Conservation (phyloP, 441 rosid genomes). For the Adansonia madagascariensis region DNA sequence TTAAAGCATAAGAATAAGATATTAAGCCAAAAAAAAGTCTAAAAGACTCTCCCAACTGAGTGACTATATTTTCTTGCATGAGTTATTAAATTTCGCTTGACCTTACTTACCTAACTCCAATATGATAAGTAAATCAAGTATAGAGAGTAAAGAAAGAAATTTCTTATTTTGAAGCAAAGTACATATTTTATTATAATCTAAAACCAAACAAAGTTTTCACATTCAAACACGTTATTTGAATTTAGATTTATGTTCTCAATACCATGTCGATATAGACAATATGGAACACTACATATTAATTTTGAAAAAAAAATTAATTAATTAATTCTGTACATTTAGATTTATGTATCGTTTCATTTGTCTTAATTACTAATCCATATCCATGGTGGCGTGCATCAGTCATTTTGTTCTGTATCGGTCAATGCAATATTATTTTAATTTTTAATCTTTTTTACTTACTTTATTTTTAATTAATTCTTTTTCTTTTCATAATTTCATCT, state of each 20-base stretch:
- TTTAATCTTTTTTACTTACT: too few species aligned
- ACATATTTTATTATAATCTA: neutral
- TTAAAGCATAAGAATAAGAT: neutral
- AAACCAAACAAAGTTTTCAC: neutral
- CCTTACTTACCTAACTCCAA: conserved; percentile 25
- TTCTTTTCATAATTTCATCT: too few species aligned
- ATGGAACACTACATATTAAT: too few species aligned
- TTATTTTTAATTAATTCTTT: too few species aligned
- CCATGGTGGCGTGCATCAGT: too few species aligned
- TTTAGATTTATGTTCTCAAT: neutral
- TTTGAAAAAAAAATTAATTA: neutral
- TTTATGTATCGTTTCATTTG: too few species aligned
- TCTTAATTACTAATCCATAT: too few species aligned
- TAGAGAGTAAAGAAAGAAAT: neutral
- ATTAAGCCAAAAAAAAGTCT: neutral
- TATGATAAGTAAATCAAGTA: neutral
- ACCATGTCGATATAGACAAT: too few species aligned
- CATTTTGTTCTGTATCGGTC: too few species aligned
- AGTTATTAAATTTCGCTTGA: neutral
- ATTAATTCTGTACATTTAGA: neutral
- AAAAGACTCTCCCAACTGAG: neutral
- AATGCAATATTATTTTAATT: too few species aligned
- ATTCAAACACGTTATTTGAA: neutral
- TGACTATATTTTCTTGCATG: conserved; percentile 9
- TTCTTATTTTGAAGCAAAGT: neutral